A percentile compares a stretch with the other conserved stretches of the same genome.
Conservation (phyloP, 345 rosid genomes). For the Salix udensis region DNA sequence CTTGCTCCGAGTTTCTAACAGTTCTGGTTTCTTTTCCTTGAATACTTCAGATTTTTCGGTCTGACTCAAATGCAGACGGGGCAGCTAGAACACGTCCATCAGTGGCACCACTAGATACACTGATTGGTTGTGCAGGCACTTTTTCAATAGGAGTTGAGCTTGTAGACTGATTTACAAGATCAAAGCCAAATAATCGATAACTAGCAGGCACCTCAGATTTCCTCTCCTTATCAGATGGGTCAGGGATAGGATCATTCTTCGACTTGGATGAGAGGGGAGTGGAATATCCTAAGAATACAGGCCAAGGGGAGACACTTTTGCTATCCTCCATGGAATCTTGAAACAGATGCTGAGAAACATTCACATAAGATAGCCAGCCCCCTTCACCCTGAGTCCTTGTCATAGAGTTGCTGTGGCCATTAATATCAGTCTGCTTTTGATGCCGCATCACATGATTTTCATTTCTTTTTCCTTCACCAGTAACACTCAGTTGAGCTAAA, state of each 20-base stretch:
- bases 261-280: constrained; percentile 32
- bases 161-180: constrained; percentile 14
- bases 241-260: constrained; percentile 29
- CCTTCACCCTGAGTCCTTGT: constrained; percentile 43
- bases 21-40: constrained; percentile 55
- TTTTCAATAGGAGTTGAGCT: constrained; percentile 6
- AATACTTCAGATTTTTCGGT: constrained; percentile 48
- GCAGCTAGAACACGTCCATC: constrained; percentile 31
- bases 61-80: constrained; percentile 39
- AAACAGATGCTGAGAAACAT: constrained; percentile 41
- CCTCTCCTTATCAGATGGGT: constrained; percentile 10
- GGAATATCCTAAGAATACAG: constrained; percentile 40
- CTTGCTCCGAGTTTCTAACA: constrained; percentile 59
- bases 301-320: constrained; percentile 46
- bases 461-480: constrained; percentile 46
- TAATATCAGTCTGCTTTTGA: constrained; percentile 40
- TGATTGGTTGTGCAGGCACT: constrained; percentile 8
- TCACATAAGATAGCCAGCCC: constrained; percentile 43
- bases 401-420: constrained; percentile 31
- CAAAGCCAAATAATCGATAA: constrained; percentile 30
- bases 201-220: constrained; percentile 14
- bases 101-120: constrained; percentile 4
- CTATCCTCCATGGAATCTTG: constrained; percentile 50
- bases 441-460: constrained; percentile 46
- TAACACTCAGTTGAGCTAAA: constrained; percentile 34